Base-by-base conservation (phyloP, 1,139 yeast genomes). In the Blastobotrys proliferans region DNA sequence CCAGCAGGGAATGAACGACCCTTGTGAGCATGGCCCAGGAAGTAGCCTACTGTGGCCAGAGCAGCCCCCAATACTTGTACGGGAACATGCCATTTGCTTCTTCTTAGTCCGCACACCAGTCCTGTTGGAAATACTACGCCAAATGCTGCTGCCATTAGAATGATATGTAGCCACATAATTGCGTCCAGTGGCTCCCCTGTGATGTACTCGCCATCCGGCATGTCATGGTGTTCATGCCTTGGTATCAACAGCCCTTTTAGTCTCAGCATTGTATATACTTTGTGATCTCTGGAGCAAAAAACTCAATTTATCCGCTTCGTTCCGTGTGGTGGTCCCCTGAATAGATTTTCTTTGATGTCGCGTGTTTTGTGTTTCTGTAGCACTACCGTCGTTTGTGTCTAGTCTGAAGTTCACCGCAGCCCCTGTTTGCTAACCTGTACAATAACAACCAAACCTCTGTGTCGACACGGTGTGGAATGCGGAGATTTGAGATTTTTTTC, bases 41-140 rank as follows among this genome's bases (percentile, higher is more conserved):
- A 48, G 45, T 62, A 63, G 10, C 70, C 73, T 4, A 64, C 56
- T 10, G 61, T 51, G 4, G 68, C 64, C 43, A 68, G 40, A 2
- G 52, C 58, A 3, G 60, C 60, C 24, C 67, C 72, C 2, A 58
- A 45, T 17, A 56, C 51, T 51, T 68, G 71, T n/a, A 62, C 51
- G 3, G 70, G 66, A 16, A 67, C 66, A 45, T 68, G 72, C 46
- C 61, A 64, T 31, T 66, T 49, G 50, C 56, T 55, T 35, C 60
- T 54, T 8, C 67, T 65, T 45, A 68, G 58, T 14, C 72, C 72
- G 40, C 64, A 56, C 14, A 67, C 67, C 51, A 69, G 55, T 4
- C 73, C 71, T 28, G 62, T 52, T 5, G 73, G 73, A 48, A 64
- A 64, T 14, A 69, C 44, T 29, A 69, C 47, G 4, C 71, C 73